Percentiles rank a stretch among this genome's conserved stretches.
phyloP scores from a whole-genome alignment of 441 rosid species.

The Dalechampia spathulata region DNA sequence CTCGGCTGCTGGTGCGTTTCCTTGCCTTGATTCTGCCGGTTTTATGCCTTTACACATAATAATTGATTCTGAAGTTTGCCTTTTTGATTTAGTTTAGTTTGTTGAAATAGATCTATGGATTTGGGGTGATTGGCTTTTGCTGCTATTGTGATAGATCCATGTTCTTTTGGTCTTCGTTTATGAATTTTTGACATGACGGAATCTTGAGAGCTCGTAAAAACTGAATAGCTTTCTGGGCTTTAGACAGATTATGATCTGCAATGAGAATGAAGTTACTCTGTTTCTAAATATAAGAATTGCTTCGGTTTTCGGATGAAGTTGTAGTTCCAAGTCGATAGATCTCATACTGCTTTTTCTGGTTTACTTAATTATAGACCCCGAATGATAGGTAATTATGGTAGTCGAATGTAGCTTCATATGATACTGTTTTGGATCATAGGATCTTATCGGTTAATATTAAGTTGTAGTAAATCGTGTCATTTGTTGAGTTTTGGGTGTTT shows the following conservation, averaged over 20 bases:
- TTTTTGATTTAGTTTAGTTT: background rate
- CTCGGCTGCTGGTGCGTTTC: background rate
- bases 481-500: too few relatives aligned
- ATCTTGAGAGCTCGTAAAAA: background rate
- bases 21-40: background rate
- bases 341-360: background rate
- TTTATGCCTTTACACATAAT: background rate
- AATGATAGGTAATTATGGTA: too few relatives aligned
- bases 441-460: too few relatives aligned
- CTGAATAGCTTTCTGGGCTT: background rate
- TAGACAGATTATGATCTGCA: too few relatives aligned
- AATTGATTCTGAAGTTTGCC: background rate
- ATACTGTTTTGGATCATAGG: too few relatives aligned
- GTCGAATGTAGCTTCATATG: too few relatives aligned
- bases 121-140: background rate
- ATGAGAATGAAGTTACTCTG: too few relatives aligned
- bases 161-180: background rate
- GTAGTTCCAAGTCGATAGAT: background rate
- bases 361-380: too few relatives aligned
- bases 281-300: too few relatives aligned
- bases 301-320: too few relatives aligned
- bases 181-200: too few relatives aligned
- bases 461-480: too few relatives aligned
- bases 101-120: background rate
- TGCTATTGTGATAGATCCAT: background rate